Conservation (phyloP, 2,329 filamentous ascomycete species). For the Clonostachys solani region DNA sequence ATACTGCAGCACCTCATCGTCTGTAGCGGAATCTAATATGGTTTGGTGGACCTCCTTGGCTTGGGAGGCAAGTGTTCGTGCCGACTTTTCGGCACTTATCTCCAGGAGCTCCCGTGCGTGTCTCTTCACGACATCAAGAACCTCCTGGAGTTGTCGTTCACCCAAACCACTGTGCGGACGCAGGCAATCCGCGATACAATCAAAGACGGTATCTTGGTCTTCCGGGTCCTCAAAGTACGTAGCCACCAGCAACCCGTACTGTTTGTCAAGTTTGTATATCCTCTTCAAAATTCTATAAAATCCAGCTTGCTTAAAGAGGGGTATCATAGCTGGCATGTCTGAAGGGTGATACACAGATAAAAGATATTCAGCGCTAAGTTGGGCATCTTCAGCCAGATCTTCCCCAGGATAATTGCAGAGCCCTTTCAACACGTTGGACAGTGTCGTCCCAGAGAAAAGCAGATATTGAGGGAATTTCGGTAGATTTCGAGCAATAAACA, state of each 20-base stretch:
- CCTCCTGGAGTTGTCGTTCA: conserved; percentile 67
- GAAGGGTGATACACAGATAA: conserved; percentile 90
- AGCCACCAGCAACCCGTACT: conserved; percentile 73
- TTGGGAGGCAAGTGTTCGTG: conserved; percentile 58
- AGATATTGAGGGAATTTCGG: conserved; percentile 97
- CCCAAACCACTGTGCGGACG: conserved; percentile 57
- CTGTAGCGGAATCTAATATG: conserved; percentile 57
- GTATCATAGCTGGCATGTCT: conserved; percentile 71
- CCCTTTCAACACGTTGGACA: conserved; percentile 76
- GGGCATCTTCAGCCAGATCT: conserved; percentile 85
- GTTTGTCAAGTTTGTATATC: conserved; percentile 74
- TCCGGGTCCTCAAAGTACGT: conserved; percentile 83
- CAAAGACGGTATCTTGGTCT: conserved; percentile 71
- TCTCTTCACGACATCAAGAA: conserved; percentile 61
- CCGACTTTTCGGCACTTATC: conserved; percentile 62
- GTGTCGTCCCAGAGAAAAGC: conserved; percentile 78
- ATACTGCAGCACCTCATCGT: conserved; percentile 64
- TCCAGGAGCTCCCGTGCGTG: conserved; percentile 64
- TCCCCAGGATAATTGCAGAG: conserved; percentile 80
- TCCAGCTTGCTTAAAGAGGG: conserved; percentile 70
- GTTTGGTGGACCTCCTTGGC: conserved; percentile 62
- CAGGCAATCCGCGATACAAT: conserved; percentile 73
- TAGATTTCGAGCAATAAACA: conserved; percentile 95
- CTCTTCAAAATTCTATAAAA: conserved; percentile 93
- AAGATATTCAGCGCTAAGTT: conserved; percentile 94